Base-by-base conservation (phyloP, 768 basidiomycete genomes). In the Rhizopogon sp. region DNA sequence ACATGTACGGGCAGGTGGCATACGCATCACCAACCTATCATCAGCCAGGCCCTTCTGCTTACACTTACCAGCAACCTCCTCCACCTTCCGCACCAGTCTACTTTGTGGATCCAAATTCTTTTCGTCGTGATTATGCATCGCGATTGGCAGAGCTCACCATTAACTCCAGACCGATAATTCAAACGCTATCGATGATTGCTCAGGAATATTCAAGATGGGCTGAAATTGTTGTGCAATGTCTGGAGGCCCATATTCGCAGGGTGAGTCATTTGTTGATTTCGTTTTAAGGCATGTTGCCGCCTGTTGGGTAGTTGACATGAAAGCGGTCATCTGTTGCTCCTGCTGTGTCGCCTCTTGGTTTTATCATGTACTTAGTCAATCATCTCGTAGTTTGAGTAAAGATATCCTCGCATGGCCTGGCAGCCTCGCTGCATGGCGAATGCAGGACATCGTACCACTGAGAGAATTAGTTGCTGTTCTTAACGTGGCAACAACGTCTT, bases 121-220 rank as follows among this genome's bases (percentile, higher is more conserved):
- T 93, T 68, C 83, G 92, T 60, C 82, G 84, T 73, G 90, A 92
- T 74, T 93, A 87, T 72, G 65, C 80, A 53, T 68, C 74, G 41
- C 84, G 89, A 58, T 84, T 97, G 53, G 75, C 82, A 64, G 83
- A 87, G 59, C 86, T 99, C 59, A 91, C 85, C 50, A 86, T 94
- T 78, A 99, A 98, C 74, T 96, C 94, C 61, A 87, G 94, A 65
- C 88, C 93, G 9, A 84, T 97, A 58, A 99, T 99, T 60, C 93
- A 97, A 74, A 82, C 81, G 57, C 73, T 99, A 14, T 98, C 97
- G 35, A 85, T 94, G 80, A 81, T 90, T 61, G 96, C 97, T 52
- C 89, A 93, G 73, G 90, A 96, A 53, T 87, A 89, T 68, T 72
- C 81, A 39, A 82, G 87, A 42, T 91, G 84, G 73, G 82, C 87